Conservation (phyloP, 768 basidiomycete species). For the Termitomyces sp. region DNA sequence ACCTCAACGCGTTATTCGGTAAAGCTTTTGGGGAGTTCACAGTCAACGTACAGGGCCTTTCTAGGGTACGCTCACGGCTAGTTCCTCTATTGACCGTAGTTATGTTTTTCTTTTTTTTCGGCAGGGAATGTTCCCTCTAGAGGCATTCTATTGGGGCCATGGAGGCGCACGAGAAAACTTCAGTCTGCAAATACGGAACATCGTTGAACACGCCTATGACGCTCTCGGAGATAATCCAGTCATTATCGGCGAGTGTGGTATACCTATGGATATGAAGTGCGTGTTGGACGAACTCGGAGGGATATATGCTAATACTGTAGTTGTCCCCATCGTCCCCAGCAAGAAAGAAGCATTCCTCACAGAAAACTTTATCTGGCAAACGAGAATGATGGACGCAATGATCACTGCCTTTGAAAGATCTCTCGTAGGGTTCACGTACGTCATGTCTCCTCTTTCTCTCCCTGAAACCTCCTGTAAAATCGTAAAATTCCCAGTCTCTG, state of each 20-base stretch:
- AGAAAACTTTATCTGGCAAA: constrained; percentile 78
- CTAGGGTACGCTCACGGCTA: constrained; percentile 50
- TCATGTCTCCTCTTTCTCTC: constrained; percentile 29
- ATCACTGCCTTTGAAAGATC: constrained; percentile 75
- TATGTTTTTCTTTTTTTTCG: too few species aligned
- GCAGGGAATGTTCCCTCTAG: constrained; percentile 82
- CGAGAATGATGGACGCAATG: constrained; percentile 93
- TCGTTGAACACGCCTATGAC: constrained; percentile 64
- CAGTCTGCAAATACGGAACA: constrained; percentile 71
- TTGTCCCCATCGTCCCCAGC: constrained; percentile 29
- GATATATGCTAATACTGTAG: neutral
- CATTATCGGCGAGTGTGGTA: constrained; percentile 87
- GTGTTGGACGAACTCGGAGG: constrained; percentile 19
- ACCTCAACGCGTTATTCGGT: constrained; percentile 80
- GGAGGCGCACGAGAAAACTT: constrained; percentile 79
- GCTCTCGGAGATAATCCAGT: constrained; percentile 79
- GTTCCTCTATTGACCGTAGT: neutral
- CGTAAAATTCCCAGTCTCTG: constrained; percentile 54
- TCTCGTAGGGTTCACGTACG: constrained; percentile 83
- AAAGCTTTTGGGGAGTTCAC: constrained; percentile 84
- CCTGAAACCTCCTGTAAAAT: neutral
- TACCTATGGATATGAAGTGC: constrained; percentile 98
- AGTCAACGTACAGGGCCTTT: constrained; percentile 90
- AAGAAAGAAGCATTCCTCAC: constrained; percentile 64
- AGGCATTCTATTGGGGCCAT: constrained; percentile 86